A percentile compares a stretch with the other conserved stretches of the same genome.
phyloP scores from a whole-genome alignment of 768 basidiomycete genomes.

The Mycena pura region DNA sequence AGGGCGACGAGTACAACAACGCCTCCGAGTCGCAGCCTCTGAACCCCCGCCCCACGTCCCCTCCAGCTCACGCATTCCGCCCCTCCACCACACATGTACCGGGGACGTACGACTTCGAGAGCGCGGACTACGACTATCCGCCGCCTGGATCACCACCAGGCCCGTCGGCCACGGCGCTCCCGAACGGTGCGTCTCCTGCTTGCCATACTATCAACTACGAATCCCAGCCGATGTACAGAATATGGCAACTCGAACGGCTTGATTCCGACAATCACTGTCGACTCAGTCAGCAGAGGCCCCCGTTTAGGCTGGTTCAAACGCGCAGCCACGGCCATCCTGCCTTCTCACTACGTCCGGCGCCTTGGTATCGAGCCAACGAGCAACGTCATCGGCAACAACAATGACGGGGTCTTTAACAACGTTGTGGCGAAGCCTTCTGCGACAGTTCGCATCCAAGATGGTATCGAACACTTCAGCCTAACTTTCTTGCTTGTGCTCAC shows the following conservation, averaged over 20 bases:
- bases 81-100: constrained; percentile 36
- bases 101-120: constrained; percentile 80
- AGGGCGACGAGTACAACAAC: constrained; percentile 57
- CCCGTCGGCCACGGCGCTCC: constrained; percentile 67
- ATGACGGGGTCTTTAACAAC: constrained; percentile 96
- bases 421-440: constrained; percentile 85
- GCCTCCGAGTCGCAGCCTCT: constrained; percentile 61
- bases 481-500: neutral
- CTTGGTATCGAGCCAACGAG: constrained; percentile 49
- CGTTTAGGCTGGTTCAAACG: constrained; percentile 60
- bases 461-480: constrained; percentile 43
- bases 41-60: constrained; percentile 48
- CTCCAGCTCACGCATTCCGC: constrained; percentile 30
- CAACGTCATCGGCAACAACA: constrained; percentile 58
- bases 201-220: neutral
- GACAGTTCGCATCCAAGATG: constrained; percentile 66
- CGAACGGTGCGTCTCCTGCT: constrained; percentile 48
- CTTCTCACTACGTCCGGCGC: constrained; percentile 54
- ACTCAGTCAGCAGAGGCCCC: constrained; percentile 39
- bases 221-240: constrained; percentile 22
- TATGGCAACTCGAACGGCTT: constrained; percentile 79
- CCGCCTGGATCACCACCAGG: constrained; percentile 85
- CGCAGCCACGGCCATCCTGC: constrained; percentile 62
- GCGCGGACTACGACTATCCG: constrained; percentile 78
- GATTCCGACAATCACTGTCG: constrained; percentile 56